Base-by-base conservation (phyloP, 2,329 filamentous ascomycete genomes). In the Apiospora koreana region DNA sequence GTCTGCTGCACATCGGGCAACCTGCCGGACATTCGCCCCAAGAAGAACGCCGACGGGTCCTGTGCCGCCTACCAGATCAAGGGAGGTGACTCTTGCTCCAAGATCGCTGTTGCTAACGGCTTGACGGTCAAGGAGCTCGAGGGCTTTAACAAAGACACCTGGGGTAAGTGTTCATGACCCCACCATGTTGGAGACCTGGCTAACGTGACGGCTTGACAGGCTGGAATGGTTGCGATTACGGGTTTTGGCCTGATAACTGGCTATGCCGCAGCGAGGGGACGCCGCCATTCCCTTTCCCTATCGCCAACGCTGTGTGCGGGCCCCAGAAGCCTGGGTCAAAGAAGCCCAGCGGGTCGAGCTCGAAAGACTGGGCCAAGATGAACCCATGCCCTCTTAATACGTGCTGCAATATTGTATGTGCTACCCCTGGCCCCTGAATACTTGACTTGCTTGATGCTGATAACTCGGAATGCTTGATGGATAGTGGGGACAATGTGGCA, bases 101-200 rank as follows among this genome's bases (percentile, higher is more conserved):
- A 41, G 38, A 38, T 42, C 10, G 58, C 58, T 1, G 58, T 6
- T 16, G 42, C 38, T 6, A 28, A 46, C 42, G 85, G 69, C 16
- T 5, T 67, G 16, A 67, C 23, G 10, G 25, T 28, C 18, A n/a
- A 43, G 1, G 42, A 82, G 3, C 74, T 84, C n/a, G 75, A 79
- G 42, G 68, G 72, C 2, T 80, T 77, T 68, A 84, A 84, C 70
- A 77, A 72, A 18, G 74, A 79, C 12, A 81, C 80, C 23, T 84
- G 81, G 80, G 79, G 75, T 54, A 54, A 23, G 48, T 54, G 16
- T 25, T 54, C 38, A 41, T n/a, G 48, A 54, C 23, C 28, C 21
- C 48, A 54, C 23, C n/a, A 28, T 12, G 48, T 28, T 54, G 48
- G 16, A 23, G 48, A 25, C 28, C 48, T 54, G 28, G 16, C 28